Percentiles rank a stretch among this genome's conserved stretches.
These are phyloP conservation scores for Hermanozyma aechmeae DNA, from an alignment of 805 yeast genomes.

Conservation along the genomic window DNA sequence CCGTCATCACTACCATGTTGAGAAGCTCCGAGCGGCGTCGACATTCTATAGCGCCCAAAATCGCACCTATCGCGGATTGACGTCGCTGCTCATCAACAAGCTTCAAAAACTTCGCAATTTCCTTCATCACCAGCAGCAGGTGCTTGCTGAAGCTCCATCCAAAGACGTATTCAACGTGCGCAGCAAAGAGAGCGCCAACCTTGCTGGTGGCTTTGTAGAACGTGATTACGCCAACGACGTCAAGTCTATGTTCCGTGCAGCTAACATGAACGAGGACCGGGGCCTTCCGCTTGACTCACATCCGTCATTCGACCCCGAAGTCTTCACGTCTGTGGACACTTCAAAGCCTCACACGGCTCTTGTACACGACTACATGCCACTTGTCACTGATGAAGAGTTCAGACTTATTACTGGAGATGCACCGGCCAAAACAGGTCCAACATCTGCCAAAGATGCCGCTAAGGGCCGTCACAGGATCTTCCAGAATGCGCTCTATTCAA, in stretches of 20 bases:
- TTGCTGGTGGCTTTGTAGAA: slow-evolving; percentile 17
- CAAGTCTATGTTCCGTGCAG: slow-evolving; percentile 16
- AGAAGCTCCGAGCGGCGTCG: slow-evolving; percentile 19
- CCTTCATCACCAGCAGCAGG: slow-evolving; percentile 23
- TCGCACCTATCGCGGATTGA: slow-evolving; percentile 22
- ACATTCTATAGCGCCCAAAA: slow-evolving; percentile 29
- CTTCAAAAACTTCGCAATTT: slow-evolving; percentile 29
- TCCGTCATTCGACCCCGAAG: slow-evolving; percentile 4
- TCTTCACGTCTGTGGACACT: slow-evolving; percentile 5
- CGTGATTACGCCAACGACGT: slow-evolving; percentile 21
- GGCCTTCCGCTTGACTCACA: slow-evolving; percentile 3
- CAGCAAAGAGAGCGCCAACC: slow-evolving; percentile 17
- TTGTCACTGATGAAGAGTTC: slow-evolving; percentile 28
- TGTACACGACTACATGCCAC: slow-evolving; percentile 35
- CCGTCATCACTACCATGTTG: slow-evolving; percentile 22
- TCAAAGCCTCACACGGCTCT: slow-evolving; percentile 7
- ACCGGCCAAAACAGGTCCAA: slow-evolving; percentile 17
- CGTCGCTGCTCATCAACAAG: slow-evolving; percentile 20
- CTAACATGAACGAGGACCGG: slow-evolving; percentile 6
- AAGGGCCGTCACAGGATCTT: slow-evolving; percentile 29
- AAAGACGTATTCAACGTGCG: slow-evolving; percentile 10
- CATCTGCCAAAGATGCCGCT: slow-evolving; percentile 9
- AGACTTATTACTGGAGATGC: slow-evolving; percentile 30
- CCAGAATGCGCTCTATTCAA: slow-evolving; percentile 30
- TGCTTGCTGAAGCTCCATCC: slow-evolving; percentile 12